These are phyloP conservation scores for Anisodus acutangulus DNA, from an alignment of 257 asterid genomes.

Conservation along the genomic window DNA sequence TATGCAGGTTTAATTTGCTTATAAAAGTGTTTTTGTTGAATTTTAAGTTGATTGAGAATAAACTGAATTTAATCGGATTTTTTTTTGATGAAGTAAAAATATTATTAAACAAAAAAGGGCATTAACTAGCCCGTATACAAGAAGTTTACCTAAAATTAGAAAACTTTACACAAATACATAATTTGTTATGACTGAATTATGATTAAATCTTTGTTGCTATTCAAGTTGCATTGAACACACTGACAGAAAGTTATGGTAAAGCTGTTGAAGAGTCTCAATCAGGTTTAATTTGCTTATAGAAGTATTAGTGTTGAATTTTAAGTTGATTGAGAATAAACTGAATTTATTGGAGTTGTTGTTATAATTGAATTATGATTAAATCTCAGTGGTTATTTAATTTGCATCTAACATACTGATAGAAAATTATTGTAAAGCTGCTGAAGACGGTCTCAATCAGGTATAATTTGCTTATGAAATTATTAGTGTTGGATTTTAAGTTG, in stretches of 20 bases:
- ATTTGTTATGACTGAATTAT: too few species aligned
- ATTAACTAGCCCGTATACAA: too few species aligned
- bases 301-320: not conserved
- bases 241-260: slow-evolving; percentile 28
- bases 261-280: slow-evolving; percentile 91
- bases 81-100: not conserved
- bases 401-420: not conserved
- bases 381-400: not conserved
- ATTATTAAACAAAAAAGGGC: too few species aligned
- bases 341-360: not conserved
- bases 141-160: too few species aligned
- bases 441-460: slow-evolving; percentile 83
- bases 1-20: slow-evolving; percentile 50
- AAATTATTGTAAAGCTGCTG: slow-evolving; percentile 66
- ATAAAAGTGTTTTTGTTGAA: not conserved
- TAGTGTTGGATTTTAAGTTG: not conserved
- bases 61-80: not conserved
- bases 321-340: not conserved
- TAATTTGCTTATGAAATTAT: not conserved
- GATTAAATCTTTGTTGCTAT: not conserved
- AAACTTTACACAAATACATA: too few species aligned
- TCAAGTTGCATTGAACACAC: too few species aligned
- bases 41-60: not conserved
- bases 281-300: slow-evolving; percentile 43
- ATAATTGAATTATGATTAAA: not conserved